These are phyloP conservation scores for Trichosanthes cucumerina DNA, from an alignment of 306 rosid species.

Conservation along the genomic window DNA sequence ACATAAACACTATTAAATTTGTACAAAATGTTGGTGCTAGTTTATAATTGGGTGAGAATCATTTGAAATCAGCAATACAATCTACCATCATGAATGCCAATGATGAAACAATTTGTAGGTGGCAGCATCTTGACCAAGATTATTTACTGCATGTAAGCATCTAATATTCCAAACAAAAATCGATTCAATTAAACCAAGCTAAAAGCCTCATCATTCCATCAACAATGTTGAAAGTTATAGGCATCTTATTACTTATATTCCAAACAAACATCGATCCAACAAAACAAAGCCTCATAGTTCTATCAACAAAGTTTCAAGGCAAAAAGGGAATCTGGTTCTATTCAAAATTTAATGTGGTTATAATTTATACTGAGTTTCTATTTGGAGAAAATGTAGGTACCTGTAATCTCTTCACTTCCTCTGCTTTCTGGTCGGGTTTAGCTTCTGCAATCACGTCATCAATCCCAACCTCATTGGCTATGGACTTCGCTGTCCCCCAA, in stretches of 20 bases:
- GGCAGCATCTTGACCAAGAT: background rate
- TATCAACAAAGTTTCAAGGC: background rate
- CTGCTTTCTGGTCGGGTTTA: conserved; percentile 59
- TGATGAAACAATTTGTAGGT: background rate
- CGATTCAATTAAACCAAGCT: too few relatives aligned
- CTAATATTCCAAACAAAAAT: background rate
- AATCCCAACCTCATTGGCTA: conserved; percentile 65
- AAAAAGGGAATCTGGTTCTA: background rate
- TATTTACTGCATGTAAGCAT: background rate
- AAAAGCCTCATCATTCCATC: background rate
- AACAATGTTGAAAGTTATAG: background rate
- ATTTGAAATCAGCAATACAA: background rate
- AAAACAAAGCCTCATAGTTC: background rate
- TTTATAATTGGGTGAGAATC: background rate
- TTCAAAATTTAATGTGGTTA: background rate
- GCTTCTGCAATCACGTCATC: conserved; percentile 67
- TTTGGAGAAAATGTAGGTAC: conserved; percentile 17
- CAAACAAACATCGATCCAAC: background rate
- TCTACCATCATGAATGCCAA: background rate
- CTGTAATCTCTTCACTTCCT: conserved; percentile 56
- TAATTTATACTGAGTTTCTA: background rate
- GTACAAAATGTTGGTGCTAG: background rate
- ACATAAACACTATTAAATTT: background rate
- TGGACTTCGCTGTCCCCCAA: conserved; percentile 83
- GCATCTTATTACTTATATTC: background rate